These are phyloP conservation scores for Crucibulum laeve DNA, from an alignment of 768 basidiomycete genomes.

Conservation along the genomic window DNA sequence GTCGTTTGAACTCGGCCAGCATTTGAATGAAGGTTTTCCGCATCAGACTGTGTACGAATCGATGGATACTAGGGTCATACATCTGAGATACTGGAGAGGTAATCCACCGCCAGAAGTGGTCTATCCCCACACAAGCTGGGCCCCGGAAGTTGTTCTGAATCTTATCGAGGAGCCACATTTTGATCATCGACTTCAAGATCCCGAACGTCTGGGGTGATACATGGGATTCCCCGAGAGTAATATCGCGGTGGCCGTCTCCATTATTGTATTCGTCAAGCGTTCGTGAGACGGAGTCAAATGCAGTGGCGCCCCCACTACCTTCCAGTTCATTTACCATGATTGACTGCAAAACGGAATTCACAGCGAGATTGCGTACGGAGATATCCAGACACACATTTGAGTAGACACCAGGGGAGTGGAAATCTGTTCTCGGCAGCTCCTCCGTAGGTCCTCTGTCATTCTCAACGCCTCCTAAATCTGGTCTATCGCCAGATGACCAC, in stretches of 20 bases:
- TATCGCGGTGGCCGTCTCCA: slow-evolving; percentile 61
- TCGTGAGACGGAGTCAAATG: slow-evolving; percentile 89
- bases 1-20: slow-evolving; percentile 91
- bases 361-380: slow-evolving; percentile 85
- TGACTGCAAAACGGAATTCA: slow-evolving; percentile 92
- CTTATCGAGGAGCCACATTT: slow-evolving; percentile 86
- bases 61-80: slow-evolving; percentile 90
- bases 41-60: slow-evolving; percentile 94
- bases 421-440: slow-evolving; percentile 81
- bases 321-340: slow-evolving; percentile 96
- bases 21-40: slow-evolving; percentile 97
- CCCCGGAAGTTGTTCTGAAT: slow-evolving; percentile 63
- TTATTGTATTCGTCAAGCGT: slow-evolving; percentile 87
- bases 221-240: slow-evolving; percentile 86
- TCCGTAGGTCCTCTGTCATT: slow-evolving; percentile 75
- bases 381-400: slow-evolving; percentile 91
- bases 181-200: slow-evolving; percentile 84
- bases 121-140: slow-evolving; percentile 68
- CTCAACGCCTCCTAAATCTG: slow-evolving; percentile 92
- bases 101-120: slow-evolving; percentile 99
- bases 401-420: slow-evolving; percentile 81
- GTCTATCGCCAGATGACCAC: slow-evolving; percentile 90
- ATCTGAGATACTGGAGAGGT: slow-evolving; percentile 79
- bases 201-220: slow-evolving; percentile 84
- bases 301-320: slow-evolving; percentile 89